A percentile compares a stretch with the other conserved stretches of the same genome.
phyloP scores from a whole-genome alignment of 2,329 filamentous ascomycete genomes.

The Aspergillus tubingensis region DNA sequence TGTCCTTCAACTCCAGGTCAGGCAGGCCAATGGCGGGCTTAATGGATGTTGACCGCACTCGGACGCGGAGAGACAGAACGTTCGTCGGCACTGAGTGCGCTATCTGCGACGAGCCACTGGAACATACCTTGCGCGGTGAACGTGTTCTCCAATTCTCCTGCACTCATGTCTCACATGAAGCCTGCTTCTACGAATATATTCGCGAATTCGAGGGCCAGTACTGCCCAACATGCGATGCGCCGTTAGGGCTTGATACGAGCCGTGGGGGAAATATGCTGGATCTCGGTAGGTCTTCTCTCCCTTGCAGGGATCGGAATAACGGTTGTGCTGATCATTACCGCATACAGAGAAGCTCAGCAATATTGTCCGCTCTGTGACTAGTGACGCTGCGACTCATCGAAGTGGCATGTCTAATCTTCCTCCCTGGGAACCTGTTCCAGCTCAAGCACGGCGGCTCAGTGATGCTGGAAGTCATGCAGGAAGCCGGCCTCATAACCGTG shows the following conservation, averaged over 20 bases:
- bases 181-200: constrained; percentile 98
- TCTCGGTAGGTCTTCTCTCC: constrained; percentile 65
- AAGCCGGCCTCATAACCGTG: constrained; percentile 28
- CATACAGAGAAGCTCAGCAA: constrained; percentile 85
- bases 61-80: constrained; percentile 83
- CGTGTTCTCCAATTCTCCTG: constrained; percentile 94
- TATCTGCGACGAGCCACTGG: constrained; percentile 93
- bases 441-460: constrained; percentile 34
- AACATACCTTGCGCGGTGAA: constrained; percentile 92
- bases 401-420: constrained; percentile 60
- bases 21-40: constrained; percentile 60
- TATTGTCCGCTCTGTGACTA: constrained; percentile 81
- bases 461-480: constrained; percentile 35
- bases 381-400: constrained; percentile 57
- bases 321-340: constrained; percentile 28
- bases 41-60: constrained; percentile 74
- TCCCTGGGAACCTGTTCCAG: constrained; percentile 56
- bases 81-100: constrained; percentile 95
- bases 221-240: constrained; percentile 90
- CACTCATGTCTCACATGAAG: constrained; percentile 95
- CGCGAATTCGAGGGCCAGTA: constrained; percentile 91
- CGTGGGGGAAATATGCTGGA: constrained; percentile 90
- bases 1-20: constrained; percentile 41
- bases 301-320: not conserved
- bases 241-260: constrained; percentile 87